Evolutionary conservation across 2,329 filamentous ascomycete genomes (phyloP), one percentile per base, ranked within the genome.

Genomic region (Sporothrix dimorphospora): DNA sequence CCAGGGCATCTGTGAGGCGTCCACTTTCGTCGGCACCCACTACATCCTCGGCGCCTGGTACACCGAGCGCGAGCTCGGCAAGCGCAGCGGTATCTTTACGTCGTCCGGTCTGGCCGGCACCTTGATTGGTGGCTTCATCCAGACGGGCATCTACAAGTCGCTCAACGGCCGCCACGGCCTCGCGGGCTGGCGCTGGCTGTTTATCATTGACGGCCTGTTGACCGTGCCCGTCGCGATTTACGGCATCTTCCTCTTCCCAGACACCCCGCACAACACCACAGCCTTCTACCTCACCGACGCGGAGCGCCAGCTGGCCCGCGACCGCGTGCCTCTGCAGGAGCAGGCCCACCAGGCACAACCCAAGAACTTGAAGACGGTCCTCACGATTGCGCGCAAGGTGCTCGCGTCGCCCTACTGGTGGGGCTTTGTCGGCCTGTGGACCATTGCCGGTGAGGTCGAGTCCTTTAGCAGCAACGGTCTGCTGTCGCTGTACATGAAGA

Each of bases 401-500:
- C 82, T 91, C 11, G 81, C 82, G 0, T 89, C 87, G 0, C 90
- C 87, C 85, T 86, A 90, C 76, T 91, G 87, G 84, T 91, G 89
- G 82, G 89, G 88, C 0, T 92, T 92, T 75, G 85, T 89, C 1
- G 77, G 88, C 4, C 85, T 92, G 0, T 92, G 90, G 90, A 86
- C 91, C 74, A 88, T 93, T 53, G 90, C 90, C 0, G 90, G 90
- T 40, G 90, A 92, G 77, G 90, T 89, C 0, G 91, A 94, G 78
- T 91, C 89, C 0, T 93, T 92, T 79, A 88, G 86, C 69, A 85
- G 86, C 24, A 92, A 93, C 78, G 82, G 87, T 0, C 82, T 92
- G 0, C 79, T 88, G 0, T 80, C 81, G 0, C 80, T 88, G 0
- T 88, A 83, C 76, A 79, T 88, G 78, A 86, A 87, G 76, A 82